Percentiles rank a stretch among this genome's conserved stretches.
Conservation (phyloP, 805 yeast species). For the Yarrowia sp. region DNA sequence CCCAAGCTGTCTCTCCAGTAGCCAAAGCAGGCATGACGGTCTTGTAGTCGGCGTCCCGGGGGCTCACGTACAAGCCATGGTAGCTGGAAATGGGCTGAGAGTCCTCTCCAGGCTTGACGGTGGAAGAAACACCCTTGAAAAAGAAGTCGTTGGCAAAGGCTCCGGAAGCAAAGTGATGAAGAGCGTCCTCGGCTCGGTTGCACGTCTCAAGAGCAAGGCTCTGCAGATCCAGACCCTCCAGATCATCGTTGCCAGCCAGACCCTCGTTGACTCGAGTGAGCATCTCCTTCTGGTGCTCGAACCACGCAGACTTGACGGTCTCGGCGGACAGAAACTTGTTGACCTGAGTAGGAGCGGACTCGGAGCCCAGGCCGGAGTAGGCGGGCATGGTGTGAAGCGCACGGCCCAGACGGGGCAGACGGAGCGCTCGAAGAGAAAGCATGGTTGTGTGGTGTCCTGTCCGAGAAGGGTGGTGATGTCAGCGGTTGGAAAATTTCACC, state of each 20-base stretch:
- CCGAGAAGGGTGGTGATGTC: conserved; percentile 3
- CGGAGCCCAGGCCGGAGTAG: conserved; percentile 4
- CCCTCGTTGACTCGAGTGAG: conserved; percentile 36
- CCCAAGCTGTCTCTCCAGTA: background rate
- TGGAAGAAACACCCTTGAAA: conserved; percentile 41
- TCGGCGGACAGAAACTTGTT: conserved; percentile 59
- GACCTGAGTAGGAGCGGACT: conserved; percentile 38
- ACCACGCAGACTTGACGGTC: conserved; percentile 78
- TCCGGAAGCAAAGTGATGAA: conserved; percentile 65
- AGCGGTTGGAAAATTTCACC: conserved; percentile 25
- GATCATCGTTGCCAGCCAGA: conserved; percentile 28
- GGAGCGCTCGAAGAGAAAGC: conserved; percentile 11
- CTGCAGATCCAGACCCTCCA: conserved; percentile 30
- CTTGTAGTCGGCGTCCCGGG: conserved; percentile 42
- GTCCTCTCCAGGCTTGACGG: conserved; percentile 35
- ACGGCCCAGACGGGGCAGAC: conserved; percentile 14
- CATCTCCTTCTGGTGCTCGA: conserved; percentile 64
- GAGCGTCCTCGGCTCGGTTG: conserved; percentile 29
- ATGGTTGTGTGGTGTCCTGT: conserved; percentile 7
- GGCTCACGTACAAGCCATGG: conserved; percentile 30
- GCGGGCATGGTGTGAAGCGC: conserved; percentile 24
- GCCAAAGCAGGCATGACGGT: conserved; percentile 7
- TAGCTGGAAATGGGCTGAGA: conserved; percentile 30
- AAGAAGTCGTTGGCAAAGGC: conserved; percentile 89
- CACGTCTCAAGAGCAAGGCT: conserved; percentile 30